Evolutionary conservation across 495 filamentous ascomycete genomes (phyloP), one percentile per base, ranked within the genome.

Genomic region (Extremus antarcticus): DNA sequence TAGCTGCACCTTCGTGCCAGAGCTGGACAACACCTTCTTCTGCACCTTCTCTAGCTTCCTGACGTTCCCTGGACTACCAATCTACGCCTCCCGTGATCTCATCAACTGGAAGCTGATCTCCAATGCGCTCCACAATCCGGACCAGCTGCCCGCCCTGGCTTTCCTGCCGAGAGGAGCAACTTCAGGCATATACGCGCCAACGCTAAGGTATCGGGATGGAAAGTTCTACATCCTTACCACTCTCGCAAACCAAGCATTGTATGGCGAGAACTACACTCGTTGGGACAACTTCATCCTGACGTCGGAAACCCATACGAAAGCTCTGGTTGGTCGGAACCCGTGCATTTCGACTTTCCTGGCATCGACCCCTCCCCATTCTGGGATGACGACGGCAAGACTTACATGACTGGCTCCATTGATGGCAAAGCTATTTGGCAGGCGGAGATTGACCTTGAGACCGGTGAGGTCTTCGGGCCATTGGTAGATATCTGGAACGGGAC

Each of bases 31-130:
- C 21, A 79, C 74, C 11, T 76, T 75, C 64, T 79, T 75, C 63
- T 78, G 74, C 51, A 75, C 73, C 4, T 71, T 70, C 2, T 78
- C 75, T 11, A 74, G 69, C 61, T 79, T 81, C 66, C 74, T 74
- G 43, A 69, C 70, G 3, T 79, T 78, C 50, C 78, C 78, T 13
- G 76, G 72, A 0, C 72, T 80, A 32, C 76, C 75, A 1, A 67
- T 79, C 22, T 73, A 78, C 47, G 72, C 73, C 16, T 75, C 73
- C 65, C 71, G 72, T 51, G 76, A 79, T 55, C 66, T 80, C 39
- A 63, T 68, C 49, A 73, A 70, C 47, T 81, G 76, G 76, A 76
- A 72, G 55, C 65, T 78, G 1, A 69, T 78, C 54, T 78, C 64
- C 19, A 53, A 67, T 47, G 65, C 48, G 8, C 35, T 57, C 35